Percentiles rank a stretch among this genome's conserved stretches.
Conservation (phyloP, 2,329 filamentous ascomycete species). For the Ophiosphaerella narmari region DNA sequence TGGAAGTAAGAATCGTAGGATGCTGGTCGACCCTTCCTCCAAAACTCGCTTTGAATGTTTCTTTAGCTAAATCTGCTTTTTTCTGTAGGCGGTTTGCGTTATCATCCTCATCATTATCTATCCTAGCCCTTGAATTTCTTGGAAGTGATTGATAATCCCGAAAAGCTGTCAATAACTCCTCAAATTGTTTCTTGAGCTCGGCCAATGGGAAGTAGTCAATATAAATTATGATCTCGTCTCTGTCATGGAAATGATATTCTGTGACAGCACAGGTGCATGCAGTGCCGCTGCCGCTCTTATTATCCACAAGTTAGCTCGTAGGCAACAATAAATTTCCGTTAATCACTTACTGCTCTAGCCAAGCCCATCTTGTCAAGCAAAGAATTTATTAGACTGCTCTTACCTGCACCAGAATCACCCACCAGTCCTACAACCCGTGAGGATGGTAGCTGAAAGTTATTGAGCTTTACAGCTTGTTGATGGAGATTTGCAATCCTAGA, state of each 20-base stretch:
- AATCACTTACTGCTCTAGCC: conserved; percentile 50
- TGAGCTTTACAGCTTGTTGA: conserved; percentile 39
- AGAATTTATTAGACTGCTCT: conserved; percentile 58
- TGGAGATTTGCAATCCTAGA: conserved; percentile 48
- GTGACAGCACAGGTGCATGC: conserved; percentile 57
- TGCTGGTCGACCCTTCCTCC: conserved; percentile 5
- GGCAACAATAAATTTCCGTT: not conserved
- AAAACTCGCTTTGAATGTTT: conserved; percentile 25
- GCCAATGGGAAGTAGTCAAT: conserved; percentile 26
- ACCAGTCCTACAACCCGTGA: conserved; percentile 54
- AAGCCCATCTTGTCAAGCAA: conserved; percentile 50
- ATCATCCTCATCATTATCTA: conserved; percentile 5
- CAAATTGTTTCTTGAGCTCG: conserved; percentile 39
- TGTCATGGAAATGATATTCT: conserved; percentile 51
- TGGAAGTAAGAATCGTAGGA: conserved; percentile 11
- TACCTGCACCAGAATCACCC: conserved; percentile 57
- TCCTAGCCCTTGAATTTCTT: conserved; percentile 9
- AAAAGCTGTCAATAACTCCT: conserved; percentile 45
- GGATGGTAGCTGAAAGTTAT: conserved; percentile 46
- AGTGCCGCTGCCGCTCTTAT: conserved; percentile 50
- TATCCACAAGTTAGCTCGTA: conserved; percentile 5
- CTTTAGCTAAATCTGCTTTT: conserved; percentile 38
- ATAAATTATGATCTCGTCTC: conserved; percentile 37
- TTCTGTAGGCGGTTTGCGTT: conserved; percentile 19
- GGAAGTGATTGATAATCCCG: conserved; percentile 41